Evolutionary conservation across 306 rosid genomes (phyloP), one percentile per base, ranked within the genome.

Genomic region (Pyrus betulifolia): DNA sequence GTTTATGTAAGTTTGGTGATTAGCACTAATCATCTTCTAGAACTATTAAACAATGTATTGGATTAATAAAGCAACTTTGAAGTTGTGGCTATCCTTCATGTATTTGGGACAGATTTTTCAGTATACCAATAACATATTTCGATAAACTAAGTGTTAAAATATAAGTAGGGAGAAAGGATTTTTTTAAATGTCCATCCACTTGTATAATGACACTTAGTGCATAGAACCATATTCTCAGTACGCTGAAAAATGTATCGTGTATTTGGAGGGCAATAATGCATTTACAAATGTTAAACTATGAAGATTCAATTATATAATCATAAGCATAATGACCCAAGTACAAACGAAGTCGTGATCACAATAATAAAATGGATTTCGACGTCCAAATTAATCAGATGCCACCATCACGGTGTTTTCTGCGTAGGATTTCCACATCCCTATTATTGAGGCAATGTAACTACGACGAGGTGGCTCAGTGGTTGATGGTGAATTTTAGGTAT

Each of bases 361-460:
- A 64, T 18, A 71, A 67, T 49, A 73, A 79, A 71, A 79, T 79
- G 83, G 77, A 70, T 82, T 64, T 87, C 79, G 74, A 66, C 88
- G 82, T 89, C 85, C 61, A 77, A 61, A 61, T 42, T 38, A 42
- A 57, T 60, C 79, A 77, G 82, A 69, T 78, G 65, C 54, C 78
- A 70, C 76, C n/a, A 33, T 73, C 70, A 74, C 54, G 78, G 79
- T 84, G 90, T 52, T 79, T 84, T 77, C 76, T 60, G 82, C 57
- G 87, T 86, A 78, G 89, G 89, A 89, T 83, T 84, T 87, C 87
- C 90, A 81, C 80, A 60, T 77, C 60, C 42, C 31, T 38, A 23
- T 23, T 68, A 33, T 19, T 4, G 17, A 4, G 17, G n/a, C n/a
- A 15, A 25, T 18, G 21, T 59, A 35, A 35, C 0, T 7, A 0